phyloP scores from a whole-genome alignment of 2,329 filamentous ascomycete species.

The Colletotrichum sp. region DNA sequence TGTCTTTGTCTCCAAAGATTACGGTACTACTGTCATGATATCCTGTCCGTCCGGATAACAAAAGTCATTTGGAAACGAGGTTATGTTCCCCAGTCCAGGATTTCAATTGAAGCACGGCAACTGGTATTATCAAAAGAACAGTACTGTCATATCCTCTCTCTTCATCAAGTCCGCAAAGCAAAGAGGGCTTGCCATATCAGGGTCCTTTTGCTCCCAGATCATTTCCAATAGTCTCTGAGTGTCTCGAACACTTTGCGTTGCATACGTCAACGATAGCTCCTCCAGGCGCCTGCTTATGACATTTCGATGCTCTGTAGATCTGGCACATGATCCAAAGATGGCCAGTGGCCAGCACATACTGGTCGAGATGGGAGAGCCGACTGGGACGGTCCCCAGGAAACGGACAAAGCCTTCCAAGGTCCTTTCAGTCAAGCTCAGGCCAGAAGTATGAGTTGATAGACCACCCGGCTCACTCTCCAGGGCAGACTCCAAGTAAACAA shows the following conservation, averaged over 20 bases:
- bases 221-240: not conserved
- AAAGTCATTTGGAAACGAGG: too few relatives aligned
- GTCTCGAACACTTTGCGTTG: not conserved
- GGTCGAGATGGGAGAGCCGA: not conserved
- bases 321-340: not conserved
- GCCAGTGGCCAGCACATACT: not conserved
- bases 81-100: too few relatives aligned
- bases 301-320: not conserved
- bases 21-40: too few relatives aligned
- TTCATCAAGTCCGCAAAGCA: not conserved
- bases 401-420: not conserved
- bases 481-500: not conserved
- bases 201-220: not conserved
- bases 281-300: not conserved
- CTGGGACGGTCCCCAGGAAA: not conserved
- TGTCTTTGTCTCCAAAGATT: too few relatives aligned
- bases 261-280: not conserved
- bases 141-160: not conserved
- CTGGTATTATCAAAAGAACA: not conserved
- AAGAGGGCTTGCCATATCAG: not conserved
- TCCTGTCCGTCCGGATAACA: too few relatives aligned
- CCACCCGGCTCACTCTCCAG: not conserved
- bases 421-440: not conserved
- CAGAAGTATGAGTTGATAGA: not conserved
- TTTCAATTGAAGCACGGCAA: too few relatives aligned